Conservation (phyloP, 208 protist species). For the Leptomonas seymouri region DNA sequence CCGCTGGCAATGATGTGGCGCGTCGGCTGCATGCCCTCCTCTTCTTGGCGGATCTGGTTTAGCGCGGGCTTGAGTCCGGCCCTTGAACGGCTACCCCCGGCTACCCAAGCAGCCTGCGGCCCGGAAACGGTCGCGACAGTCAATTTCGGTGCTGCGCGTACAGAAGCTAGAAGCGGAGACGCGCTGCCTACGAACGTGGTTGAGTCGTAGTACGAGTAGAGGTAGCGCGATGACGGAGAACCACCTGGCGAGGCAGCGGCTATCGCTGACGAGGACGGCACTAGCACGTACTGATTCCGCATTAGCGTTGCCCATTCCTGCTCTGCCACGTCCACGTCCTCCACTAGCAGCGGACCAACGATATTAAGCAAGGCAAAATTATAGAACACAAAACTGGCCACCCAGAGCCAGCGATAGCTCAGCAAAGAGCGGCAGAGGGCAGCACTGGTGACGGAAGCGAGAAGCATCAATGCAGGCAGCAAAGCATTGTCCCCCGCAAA, state of each 20-base stretch:
- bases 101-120: neutral
- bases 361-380: constrained; percentile 17
- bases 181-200: constrained; percentile 19
- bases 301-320: constrained; percentile 21
- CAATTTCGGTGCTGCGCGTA: neutral
- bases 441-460: constrained; percentile 20
- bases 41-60: neutral
- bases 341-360: constrained; percentile 12
- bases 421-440: constrained; percentile 32
- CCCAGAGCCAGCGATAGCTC: constrained; percentile 38
- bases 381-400: constrained; percentile 25
- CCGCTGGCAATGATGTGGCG: constrained; percentile 21
- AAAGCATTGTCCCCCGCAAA: constrained; percentile 29
- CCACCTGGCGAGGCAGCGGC: neutral
- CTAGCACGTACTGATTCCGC: constrained; percentile 22
- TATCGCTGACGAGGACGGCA: neutral
- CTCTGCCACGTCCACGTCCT: constrained; percentile 9
- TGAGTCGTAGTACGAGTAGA: constrained; percentile 25
- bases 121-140: neutral
- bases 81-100: neutral
- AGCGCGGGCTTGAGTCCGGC: neutral
- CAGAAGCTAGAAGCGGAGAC: constrained; percentile 2
- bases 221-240: neutral
- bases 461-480: constrained; percentile 7
- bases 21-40: constrained; percentile 4